Percentiles rank a stretch among this genome's conserved stretches.
Evolutionary conservation across 805 yeast genomes (phyloP).

Genomic region (Teunomyces pallodes): DNA sequence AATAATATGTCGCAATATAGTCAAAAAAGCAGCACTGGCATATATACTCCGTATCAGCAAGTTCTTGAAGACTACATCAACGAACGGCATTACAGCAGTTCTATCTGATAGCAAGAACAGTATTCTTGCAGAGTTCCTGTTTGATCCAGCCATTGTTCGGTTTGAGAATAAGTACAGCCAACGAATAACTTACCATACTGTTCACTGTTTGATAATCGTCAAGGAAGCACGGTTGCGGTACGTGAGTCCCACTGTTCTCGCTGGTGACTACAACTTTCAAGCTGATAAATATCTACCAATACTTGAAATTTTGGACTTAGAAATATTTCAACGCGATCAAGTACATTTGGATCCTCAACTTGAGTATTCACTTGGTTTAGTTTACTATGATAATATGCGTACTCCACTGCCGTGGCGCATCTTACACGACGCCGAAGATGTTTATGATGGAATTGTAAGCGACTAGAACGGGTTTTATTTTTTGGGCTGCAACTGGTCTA

Average conservation of each 20-base stretch:
- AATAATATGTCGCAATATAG: background rate
- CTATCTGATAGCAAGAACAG: slow-evolving; percentile 32
- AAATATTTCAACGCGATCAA: slow-evolving; percentile 33
- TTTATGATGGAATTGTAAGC: slow-evolving; percentile 7
- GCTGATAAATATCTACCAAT: slow-evolving; percentile 16
- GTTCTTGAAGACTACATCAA: slow-evolving; percentile 20
- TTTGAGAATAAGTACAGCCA: slow-evolving; percentile 32
- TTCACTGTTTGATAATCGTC: slow-evolving; percentile 25
- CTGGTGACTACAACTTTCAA: slow-evolving; percentile 1
- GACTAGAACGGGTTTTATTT: slow-evolving; percentile 4
- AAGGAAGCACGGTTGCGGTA: slow-evolving; percentile 27
- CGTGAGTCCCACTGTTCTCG: slow-evolving; percentile 4
- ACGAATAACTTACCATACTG: slow-evolving; percentile 33
- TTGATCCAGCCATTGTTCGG: slow-evolving; percentile 20
- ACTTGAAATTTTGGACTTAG: slow-evolving; percentile 29
- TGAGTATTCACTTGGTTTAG: background rate
- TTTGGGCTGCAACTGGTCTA: background rate
- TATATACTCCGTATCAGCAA: slow-evolving; percentile 20
- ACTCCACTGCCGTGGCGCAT: background rate
- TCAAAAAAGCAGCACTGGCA: background rate
- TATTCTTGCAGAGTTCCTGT: slow-evolving; percentile 29
- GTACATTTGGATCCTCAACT: slow-evolving; percentile 8
- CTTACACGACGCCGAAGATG: background rate
- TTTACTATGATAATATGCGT: background rate
- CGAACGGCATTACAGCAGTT: slow-evolving; percentile 26